A percentile compares a stretch with the other conserved stretches of the same genome.
Conservation (phyloP, 345 rosid genomes). For the Brassica juncea region DNA sequence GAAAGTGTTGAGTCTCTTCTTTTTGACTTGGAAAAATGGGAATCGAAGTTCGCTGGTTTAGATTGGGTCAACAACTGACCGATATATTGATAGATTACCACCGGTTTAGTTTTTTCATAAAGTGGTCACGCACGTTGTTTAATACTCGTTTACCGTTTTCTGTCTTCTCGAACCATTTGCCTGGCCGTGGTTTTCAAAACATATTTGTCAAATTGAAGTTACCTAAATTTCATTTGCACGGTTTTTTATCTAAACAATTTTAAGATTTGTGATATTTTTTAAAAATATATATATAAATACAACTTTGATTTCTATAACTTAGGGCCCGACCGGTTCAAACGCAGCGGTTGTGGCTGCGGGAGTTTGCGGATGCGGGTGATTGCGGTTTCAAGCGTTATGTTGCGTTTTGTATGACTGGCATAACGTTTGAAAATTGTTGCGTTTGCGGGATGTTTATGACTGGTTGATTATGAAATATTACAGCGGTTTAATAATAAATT, state of each 20-base stretch:
- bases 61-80: slow-evolving; percentile 27
- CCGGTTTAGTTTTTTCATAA: slow-evolving; percentile 14
- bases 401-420: too few species aligned
- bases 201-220: not conserved
- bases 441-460: too few species aligned
- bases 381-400: too few species aligned
- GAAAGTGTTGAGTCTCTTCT: not conserved
- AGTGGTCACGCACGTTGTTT: slow-evolving; percentile 17
- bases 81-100: not conserved
- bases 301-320: not conserved
- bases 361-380: too few species aligned
- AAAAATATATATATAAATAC: too few species aligned
- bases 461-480: too few species aligned
- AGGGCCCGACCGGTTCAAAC: too few species aligned
- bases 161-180: slow-evolving; percentile 25
- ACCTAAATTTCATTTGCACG: not conserved
- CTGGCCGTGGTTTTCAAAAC: not conserved
- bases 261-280: not conserved
- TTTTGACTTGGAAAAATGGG: slow-evolving; percentile 10
- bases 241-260: not conserved
- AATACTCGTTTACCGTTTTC: not conserved
- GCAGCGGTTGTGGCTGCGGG: too few species aligned
- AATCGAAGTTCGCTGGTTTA: slow-evolving; percentile 29
- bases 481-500: too few species aligned
- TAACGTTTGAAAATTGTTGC: too few species aligned